Evolutionary conservation across 495 filamentous ascomycete species (phyloP).

Genomic region (Pseudotulostoma volvatum): DNA sequence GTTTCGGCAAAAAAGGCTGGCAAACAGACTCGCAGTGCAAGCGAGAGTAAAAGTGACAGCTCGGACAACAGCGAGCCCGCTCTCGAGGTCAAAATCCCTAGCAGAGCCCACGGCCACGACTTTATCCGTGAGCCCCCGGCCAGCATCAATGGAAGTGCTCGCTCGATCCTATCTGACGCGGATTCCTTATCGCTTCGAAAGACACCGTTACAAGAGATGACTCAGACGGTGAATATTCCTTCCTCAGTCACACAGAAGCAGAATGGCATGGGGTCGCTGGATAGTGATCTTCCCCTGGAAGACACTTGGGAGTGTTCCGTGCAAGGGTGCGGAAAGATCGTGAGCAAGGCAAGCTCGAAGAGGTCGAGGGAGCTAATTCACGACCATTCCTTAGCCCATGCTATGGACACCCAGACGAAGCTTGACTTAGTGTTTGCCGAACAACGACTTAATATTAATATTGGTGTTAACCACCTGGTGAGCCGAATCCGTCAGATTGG

Average conservation of each 20-base stretch:
- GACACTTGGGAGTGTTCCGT: constrained; percentile 57
- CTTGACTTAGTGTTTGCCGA: constrained; percentile 38
- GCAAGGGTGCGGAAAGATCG: constrained; percentile 45
- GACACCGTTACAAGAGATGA: constrained; percentile 20
- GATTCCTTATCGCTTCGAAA: constrained; percentile 18
- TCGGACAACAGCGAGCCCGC: constrained; percentile 23
- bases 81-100: constrained; percentile 29
- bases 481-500: constrained; percentile 17
- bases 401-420: constrained; percentile 42
- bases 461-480: constrained; percentile 25
- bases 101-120: constrained; percentile 26
- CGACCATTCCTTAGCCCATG: constrained; percentile 49
- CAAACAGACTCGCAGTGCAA: constrained; percentile 30
- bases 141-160: constrained; percentile 5
- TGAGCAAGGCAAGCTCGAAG: constrained; percentile 40
- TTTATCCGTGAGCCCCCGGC: constrained; percentile 29
- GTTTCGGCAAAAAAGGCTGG: constrained; percentile 27
- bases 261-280: constrained; percentile 17
- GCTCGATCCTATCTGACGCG: constrained; percentile 17
- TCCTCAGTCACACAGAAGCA: constrained; percentile 11
- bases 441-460: constrained; percentile 21
- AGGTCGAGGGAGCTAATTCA: constrained; percentile 42
- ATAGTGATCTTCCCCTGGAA: constrained; percentile 34
- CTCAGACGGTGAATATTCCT: constrained; percentile 15
- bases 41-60: constrained; percentile 14